Percentiles rank a stretch among this genome's conserved stretches.
Evolutionary conservation across 1,284 basidiomycete genomes (phyloP).

Genomic region (Exobasidium cylindrosporum): DNA sequence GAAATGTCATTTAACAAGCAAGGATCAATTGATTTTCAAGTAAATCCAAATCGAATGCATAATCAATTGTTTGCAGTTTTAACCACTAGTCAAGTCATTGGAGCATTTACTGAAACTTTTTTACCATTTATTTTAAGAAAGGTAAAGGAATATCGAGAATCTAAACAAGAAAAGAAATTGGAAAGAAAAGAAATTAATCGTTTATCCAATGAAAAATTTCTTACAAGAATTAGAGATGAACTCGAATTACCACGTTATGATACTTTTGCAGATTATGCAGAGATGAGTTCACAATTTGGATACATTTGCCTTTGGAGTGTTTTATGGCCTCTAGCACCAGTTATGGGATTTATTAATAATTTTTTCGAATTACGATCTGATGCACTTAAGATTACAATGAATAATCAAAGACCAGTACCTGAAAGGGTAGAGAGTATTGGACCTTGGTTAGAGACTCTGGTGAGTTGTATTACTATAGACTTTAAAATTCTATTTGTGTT

Average conservation of each 20-base stretch:
- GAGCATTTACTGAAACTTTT: conserved; percentile 77
- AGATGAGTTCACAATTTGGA: conserved; percentile 85
- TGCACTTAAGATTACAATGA: conserved; percentile 88
- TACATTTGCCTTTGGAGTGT: conserved; percentile 60
- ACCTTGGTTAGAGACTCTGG: conserved; percentile 82
- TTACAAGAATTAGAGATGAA: conserved; percentile 74
- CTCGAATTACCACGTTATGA: conserved; percentile 74
- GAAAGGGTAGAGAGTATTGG: conserved; percentile 84
- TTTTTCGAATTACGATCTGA: conserved; percentile 87
- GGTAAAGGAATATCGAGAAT: conserved; percentile 27
- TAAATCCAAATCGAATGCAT: conserved; percentile 67
- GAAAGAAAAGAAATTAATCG: conserved; percentile 8
- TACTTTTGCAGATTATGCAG: conserved; percentile 71
- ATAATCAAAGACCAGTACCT: conserved; percentile 80
- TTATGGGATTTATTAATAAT: conserved; percentile 65
- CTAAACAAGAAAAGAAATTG: conserved; percentile 18
- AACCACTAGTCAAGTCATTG: conserved; percentile 84
- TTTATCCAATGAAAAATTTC: conserved; percentile 66
- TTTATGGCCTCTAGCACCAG: conserved; percentile 83
- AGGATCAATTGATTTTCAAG: conserved; percentile 50
- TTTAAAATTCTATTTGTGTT: too few species aligned
- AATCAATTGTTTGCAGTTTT: conserved; percentile 92
- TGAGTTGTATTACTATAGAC: too few species aligned
- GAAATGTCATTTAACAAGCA: conserved; percentile 23
- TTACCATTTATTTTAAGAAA: conserved; percentile 73